Evolutionary conservation across 768 basidiomycete species (phyloP).

Genomic region (Krasilnikovozyma curviuscula): DNA sequence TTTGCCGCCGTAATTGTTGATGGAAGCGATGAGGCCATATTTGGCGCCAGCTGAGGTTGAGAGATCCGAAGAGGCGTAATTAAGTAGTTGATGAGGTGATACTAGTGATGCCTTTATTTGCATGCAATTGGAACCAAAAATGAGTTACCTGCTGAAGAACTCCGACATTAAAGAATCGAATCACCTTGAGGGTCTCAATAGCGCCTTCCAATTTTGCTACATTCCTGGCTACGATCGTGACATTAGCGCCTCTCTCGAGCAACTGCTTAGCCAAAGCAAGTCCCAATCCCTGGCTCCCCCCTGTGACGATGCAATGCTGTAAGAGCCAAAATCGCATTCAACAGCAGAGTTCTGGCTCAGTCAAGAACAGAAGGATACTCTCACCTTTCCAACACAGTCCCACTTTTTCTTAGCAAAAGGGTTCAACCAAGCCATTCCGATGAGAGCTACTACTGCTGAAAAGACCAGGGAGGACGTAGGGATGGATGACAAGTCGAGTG

Average conservation of each 20-base stretch:
- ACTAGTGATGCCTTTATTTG: constrained; percentile 35
- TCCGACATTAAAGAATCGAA: constrained; percentile 11
- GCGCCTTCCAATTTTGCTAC: constrained; percentile 44
- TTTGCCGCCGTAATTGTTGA: constrained; percentile 35
- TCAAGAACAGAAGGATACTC: too few relatives aligned
- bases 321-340: too few relatives aligned
- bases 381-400: too few relatives aligned
- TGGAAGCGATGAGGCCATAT: constrained; percentile 45
- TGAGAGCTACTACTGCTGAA: too few relatives aligned
- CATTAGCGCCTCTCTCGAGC: constrained; percentile 49
- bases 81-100: constrained; percentile 41
- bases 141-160: background rate
- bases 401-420: too few relatives aligned
- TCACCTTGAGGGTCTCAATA: constrained; percentile 44
- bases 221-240: constrained; percentile 68
- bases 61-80: constrained; percentile 48
- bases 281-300: constrained; percentile 65
- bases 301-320: constrained; percentile 71
- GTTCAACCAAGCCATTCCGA: too few relatives aligned
- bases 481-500: too few relatives aligned
- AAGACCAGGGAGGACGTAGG: too few relatives aligned
- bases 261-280: constrained; percentile 51
- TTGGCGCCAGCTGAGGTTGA: constrained; percentile 35
- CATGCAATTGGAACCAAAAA: background rate
- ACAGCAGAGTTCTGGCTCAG: too few relatives aligned